Conservation (phyloP, 306 rosid species). For the Cucurbita maxima region DNA sequence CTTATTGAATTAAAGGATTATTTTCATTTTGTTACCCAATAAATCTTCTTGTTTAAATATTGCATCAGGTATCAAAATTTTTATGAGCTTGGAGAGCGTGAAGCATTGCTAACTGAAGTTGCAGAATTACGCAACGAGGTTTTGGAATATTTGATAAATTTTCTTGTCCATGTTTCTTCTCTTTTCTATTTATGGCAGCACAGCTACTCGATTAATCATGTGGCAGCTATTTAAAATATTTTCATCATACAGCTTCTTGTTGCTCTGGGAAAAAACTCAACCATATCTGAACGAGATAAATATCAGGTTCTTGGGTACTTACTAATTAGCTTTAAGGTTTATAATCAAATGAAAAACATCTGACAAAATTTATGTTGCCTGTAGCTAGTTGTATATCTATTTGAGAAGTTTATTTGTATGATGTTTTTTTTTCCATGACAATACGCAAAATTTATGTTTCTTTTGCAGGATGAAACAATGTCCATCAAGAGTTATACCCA, state of each 20-base stretch:
- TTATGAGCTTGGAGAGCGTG: slow-evolving; percentile 66
- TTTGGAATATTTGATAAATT: background rate
- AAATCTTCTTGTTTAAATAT: slow-evolving; percentile 24
- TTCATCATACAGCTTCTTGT: slow-evolving; percentile 40
- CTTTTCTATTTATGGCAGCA: background rate
- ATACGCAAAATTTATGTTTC: background rate
- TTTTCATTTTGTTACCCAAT: slow-evolving; percentile 10
- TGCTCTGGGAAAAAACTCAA: slow-evolving; percentile 29
- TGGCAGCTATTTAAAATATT: slow-evolving; percentile 14
- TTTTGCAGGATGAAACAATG: slow-evolving; percentile 40
- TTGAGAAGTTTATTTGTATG: background rate
- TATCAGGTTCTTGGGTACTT: slow-evolving; percentile 34
- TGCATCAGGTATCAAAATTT: slow-evolving; percentile 49
- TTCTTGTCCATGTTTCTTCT: slow-evolving; percentile 2
- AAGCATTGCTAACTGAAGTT: slow-evolving; percentile 56
- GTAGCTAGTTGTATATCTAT: background rate
- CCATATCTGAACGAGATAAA: slow-evolving; percentile 20
- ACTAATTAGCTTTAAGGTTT: slow-evolving; percentile 3
- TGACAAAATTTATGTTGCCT: background rate
- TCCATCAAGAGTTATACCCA: slow-evolving; percentile 37
- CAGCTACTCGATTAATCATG: slow-evolving; percentile 6
- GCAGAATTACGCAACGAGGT: slow-evolving; percentile 78
- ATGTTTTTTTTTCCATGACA: slow-evolving; percentile 1
- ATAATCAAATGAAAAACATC: background rate
- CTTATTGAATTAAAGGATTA: slow-evolving; percentile 7